Percentiles rank a stretch among this genome's conserved stretches.
Conservation (phyloP, 768 basidiomycete genomes). For the Solioccasus polychromus region DNA sequence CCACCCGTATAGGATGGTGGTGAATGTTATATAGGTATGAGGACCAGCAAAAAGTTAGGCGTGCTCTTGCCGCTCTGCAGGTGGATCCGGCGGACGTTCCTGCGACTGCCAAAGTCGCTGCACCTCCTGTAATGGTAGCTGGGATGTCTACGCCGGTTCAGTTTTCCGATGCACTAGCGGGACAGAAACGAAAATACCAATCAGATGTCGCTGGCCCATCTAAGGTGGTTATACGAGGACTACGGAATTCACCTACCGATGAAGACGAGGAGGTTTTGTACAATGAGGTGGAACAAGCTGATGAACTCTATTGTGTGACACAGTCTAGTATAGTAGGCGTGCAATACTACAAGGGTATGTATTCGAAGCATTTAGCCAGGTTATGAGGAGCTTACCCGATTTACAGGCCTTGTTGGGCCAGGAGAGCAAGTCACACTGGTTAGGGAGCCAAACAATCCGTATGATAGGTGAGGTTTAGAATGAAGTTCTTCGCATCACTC, state of each 20-base stretch:
- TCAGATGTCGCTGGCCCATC: constrained; percentile 18
- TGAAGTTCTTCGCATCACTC: background rate
- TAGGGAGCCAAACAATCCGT: constrained; percentile 63
- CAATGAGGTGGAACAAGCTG: constrained; percentile 46
- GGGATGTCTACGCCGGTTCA: constrained; percentile 10
- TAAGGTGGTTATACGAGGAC: constrained; percentile 11
- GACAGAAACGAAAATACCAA: constrained; percentile 46
- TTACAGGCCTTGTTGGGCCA: constrained; percentile 71
- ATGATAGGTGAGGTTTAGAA: constrained; percentile 53
- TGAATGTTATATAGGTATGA: constrained; percentile 36
- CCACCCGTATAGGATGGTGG: background rate
- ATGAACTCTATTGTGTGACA: constrained; percentile 67
- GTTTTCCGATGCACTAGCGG: constrained; percentile 8
- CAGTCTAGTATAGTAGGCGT: constrained; percentile 72
- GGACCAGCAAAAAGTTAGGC: constrained; percentile 62
- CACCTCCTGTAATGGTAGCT: constrained; percentile 1
- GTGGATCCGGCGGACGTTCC: constrained; percentile 62
- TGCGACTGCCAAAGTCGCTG: constrained; percentile 33
- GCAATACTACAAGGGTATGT: constrained; percentile 72
- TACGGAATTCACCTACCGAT: constrained; percentile 25
- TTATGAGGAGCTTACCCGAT: constrained; percentile 1
- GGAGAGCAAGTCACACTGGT: constrained; percentile 74
- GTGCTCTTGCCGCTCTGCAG: constrained; percentile 51
- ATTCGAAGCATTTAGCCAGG: background rate
- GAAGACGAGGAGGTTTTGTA: constrained; percentile 42